Percentiles rank a stretch among this genome's conserved stretches.
These are phyloP conservation scores for Zymoseptoria passerinii DNA, from an alignment of 2,329 filamentous ascomycete species.

Conservation along the genomic window DNA sequence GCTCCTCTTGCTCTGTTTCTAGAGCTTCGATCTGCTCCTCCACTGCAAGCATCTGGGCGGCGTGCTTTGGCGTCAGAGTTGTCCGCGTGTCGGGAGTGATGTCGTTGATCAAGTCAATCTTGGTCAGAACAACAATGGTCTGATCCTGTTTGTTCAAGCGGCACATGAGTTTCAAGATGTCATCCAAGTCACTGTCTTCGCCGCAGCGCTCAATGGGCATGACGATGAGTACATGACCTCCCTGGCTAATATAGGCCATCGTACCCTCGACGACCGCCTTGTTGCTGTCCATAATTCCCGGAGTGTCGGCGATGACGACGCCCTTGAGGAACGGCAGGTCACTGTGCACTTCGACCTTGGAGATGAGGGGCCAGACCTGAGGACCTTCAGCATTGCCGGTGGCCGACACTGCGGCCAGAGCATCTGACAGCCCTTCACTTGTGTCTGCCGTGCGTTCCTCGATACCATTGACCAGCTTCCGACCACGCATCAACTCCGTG, in stretches of 20 bases:
- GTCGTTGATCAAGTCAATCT: not conserved
- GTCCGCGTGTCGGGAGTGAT: no score
- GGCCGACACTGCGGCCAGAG: constrained; percentile 1
- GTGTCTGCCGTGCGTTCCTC: constrained; percentile 1
- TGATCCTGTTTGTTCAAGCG: constrained; percentile 10
- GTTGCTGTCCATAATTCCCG: constrained; percentile 16
- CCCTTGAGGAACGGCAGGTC: constrained; percentile 13
- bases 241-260: constrained; percentile 7
- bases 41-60: not conserved
- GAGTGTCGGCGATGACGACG: constrained; percentile 13
- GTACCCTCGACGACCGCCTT: constrained; percentile 10
- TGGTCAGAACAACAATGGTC: constrained; percentile 6
- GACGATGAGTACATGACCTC: constrained; percentile 11
- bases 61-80: no score
- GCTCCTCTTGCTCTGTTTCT: no score
- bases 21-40: constrained; percentile 1
- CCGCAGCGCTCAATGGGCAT: constrained; percentile 4
- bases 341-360: constrained; percentile 5
- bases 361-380: constrained; percentile 13
- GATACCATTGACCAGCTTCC: constrained; percentile 1
- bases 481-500: not conserved
- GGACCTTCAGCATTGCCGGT: not conserved
- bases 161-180: constrained; percentile 5
- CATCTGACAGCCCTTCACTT: not conserved
- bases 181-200: constrained; percentile 2